phyloP scores from a whole-genome alignment of 2,329 filamentous ascomycete species.

The Penicillium palitans region DNA sequence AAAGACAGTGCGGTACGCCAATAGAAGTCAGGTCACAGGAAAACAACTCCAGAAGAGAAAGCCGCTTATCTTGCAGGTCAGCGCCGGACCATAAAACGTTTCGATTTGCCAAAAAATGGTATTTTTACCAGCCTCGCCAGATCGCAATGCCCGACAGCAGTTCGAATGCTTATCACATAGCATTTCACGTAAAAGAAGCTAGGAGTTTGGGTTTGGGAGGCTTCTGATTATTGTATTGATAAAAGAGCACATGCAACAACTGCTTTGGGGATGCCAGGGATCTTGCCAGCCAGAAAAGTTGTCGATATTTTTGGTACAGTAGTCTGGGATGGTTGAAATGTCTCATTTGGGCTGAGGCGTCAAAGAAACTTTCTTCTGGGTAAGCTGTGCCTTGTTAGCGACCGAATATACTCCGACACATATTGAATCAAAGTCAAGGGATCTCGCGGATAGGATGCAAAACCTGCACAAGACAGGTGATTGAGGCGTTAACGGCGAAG shows the following conservation, averaged over 20 bases:
- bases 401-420: neutral
- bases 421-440: neutral
- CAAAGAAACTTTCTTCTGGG: slow-evolving; percentile 10
- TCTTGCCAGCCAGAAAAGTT: neutral
- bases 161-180: neutral
- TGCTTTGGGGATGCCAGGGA: neutral
- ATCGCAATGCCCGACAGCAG: no score
- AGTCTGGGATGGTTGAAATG: neutral
- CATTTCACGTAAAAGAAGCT: neutral
- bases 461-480: neutral
- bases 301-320: neutral
- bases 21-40: neutral
- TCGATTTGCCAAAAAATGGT: neutral
- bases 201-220: neutral
- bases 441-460: neutral
- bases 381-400: slow-evolving; percentile 7
- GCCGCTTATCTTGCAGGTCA: neutral
- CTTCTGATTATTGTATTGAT: neutral
- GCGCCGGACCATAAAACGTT: neutral
- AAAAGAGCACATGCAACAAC: neutral
- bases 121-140: neutral
- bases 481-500: neutral
- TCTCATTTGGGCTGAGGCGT: neutral
- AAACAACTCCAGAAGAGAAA: neutral
- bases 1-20: neutral